Base-by-base conservation (phyloP, 164 flowering plant genomes). In the Dillenia suffruticosa region DNA sequence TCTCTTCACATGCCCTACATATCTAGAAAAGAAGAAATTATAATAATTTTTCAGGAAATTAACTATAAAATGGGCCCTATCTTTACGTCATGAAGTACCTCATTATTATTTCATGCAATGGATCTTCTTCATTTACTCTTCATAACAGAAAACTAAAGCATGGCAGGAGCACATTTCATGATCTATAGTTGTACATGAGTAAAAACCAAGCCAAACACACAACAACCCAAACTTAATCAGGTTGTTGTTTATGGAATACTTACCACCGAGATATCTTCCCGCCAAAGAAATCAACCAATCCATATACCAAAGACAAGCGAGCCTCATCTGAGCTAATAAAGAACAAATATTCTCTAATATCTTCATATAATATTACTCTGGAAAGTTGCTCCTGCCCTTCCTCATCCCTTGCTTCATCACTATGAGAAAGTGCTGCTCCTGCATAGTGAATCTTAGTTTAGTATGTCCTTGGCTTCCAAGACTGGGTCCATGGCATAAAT, bases 251-350 rank as follows among this genome's bases (percentile, higher is more conserved):
- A 46, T 50, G 4, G 2, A 46, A 45, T 49, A 79, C 87, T 64
- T 61, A 90, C 98, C 89, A 62, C 54, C 66, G 84, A 67, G 84
- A 76, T 54, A 84, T 69, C 70, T 76, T 76, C 55, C 90, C 99
- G 58, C 92, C 96, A 76, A 78, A 94, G 75, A 94, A 94, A 46
- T 88, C 94, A 76, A 91, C 73, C 63, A 91, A 86, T 65, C 88
- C 93, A 61, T 58, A 73, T 57, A 87, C 63, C 54, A 94, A 73
- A 71, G 79, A 81, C 52, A 86, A 74, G 12, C 88, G 93, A 26
- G 96, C 93, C 73, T 89, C 92, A 43, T 58, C 65, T 10, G 96
- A 84, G 72, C 65, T 72, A 67, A 94, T 71, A 2, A 97, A 86
- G 70, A 89, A 94, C 47, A 94, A 71, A 70, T 81, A 89, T 46